Evolutionary conservation across 768 basidiomycete genomes (phyloP), one percentile per base, ranked within the genome.

Genomic region (Mycena polygramma): DNA sequence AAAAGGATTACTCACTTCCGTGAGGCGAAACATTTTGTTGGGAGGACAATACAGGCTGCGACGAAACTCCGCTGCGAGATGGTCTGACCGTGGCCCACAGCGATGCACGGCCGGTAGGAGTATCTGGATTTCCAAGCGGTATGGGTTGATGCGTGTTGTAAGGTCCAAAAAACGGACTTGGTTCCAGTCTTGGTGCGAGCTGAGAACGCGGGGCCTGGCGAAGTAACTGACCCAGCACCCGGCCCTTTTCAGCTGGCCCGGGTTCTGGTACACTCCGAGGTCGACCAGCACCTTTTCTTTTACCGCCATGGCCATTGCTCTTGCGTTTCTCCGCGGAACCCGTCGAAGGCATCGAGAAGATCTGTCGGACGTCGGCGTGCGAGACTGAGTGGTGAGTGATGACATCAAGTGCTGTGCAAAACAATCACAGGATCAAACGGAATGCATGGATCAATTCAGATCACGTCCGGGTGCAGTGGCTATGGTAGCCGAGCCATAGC

Each of bases 321-420:
- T 57, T 57, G 11, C 37, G 54, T 17, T 57, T n/a, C 54, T 57
- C 54, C 35, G 36, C 30, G 54, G 54, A 43, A n/a, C n/a, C n/a
- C 8, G 10, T 15, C 11, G 43, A 45, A 4, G 10, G 43, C 43
- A 45, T 45, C 15, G 4, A 4, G 43, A 45, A 9, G 15, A 4
- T n/a, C n/a, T n/a, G n/a, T n/a, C n/a, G n/a, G 43, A 45, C 10
- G 8, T 11, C 43, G 10, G 17, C 15, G 43, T 45, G 39, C 7
- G 39, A 39, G 39, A 45, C 11, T 9, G 4, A 45, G 8, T 9
- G 43, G 7, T 19, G n/a, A 37, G 55, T 43, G 37, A 19, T n/a
- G 6, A 30, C n/a, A n/a, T n/a, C n/a, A n/a, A n/a, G 24, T 39
- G 55, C 55, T 14, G 55, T 57, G 55, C 55, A n/a, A n/a, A n/a